These are phyloP conservation scores for Candida khao-thaluensis DNA, from an alignment of 805 yeast species.

Conservation along the genomic window DNA sequence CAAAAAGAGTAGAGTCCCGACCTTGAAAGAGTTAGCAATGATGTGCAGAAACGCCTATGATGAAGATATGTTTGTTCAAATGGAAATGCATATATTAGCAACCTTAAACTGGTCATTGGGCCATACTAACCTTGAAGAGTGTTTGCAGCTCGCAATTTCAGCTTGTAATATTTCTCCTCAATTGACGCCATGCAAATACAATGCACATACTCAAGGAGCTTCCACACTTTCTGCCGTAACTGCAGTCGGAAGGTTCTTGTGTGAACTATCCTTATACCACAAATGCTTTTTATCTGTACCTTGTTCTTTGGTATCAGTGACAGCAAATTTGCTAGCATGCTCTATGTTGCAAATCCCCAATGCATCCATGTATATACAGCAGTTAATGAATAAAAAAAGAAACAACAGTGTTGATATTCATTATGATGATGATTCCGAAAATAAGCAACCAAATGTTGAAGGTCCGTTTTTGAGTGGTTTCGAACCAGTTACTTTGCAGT, in stretches of 20 bases:
- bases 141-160: constrained; percentile 43
- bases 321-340: constrained; percentile 54
- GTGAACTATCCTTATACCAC: constrained; percentile 54
- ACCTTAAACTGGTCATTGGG: constrained; percentile 55
- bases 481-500: constrained; percentile 39
- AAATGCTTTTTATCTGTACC: constrained; percentile 41
- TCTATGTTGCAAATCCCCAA: constrained; percentile 50
- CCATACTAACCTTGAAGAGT: constrained; percentile 52
- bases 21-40: constrained; percentile 49
- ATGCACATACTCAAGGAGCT: constrained; percentile 10
- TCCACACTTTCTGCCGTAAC: constrained; percentile 50
- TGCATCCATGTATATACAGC: constrained; percentile 34
- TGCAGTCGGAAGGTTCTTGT: constrained; percentile 53
- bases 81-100: constrained; percentile 67
- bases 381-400: constrained; percentile 2
- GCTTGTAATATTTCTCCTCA: constrained; percentile 22
- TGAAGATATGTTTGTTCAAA: constrained; percentile 49
- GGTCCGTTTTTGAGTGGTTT: constrained; percentile 53
- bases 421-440: constrained; percentile 24
- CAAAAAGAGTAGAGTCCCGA: constrained; percentile 57
- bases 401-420: constrained; percentile 24
- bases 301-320: constrained; percentile 46
- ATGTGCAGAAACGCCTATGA: constrained; percentile 63
- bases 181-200: constrained; percentile 20
- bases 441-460: constrained; percentile 36